Base-by-base conservation (phyloP, 2,329 filamentous ascomycete species). In the Juglanconis oblonga region DNA sequence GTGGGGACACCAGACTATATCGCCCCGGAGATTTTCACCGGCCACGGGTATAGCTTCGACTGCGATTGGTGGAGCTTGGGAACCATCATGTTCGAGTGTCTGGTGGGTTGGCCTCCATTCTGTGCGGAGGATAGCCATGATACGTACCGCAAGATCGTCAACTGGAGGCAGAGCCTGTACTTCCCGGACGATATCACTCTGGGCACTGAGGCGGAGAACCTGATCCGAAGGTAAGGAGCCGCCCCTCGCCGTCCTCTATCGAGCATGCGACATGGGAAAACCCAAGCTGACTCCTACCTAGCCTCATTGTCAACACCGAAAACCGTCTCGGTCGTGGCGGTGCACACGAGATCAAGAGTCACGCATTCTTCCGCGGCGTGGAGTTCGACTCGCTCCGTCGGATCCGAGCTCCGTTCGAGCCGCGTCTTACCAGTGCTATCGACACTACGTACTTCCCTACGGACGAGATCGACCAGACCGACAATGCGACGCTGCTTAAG, bases 51-150 rank as follows among this genome's bases (percentile, higher is more conserved):
- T 79, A 91, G 92, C 61, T 97, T 94, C 70, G 89, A 96, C 72
- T 99, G 95, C 74, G 95, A 99, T 80, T 99, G 95, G 95, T 99
- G 95, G 95, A 96, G 91, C 29, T 84, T 99, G 53, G 95, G 95
- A 56, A 97, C 95, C 49, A 99, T 99, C 77, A 98, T 99, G 95
- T 99, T 98, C 70, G 95, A 99, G 77, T 99, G 95, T 75, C 82
- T 99, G 67, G 92, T 99, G 63, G 95, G 95, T 69, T 99, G 95
- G 95, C 95, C 95, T 58, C 95, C 95, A 35, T 99, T 99, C 84
- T 99, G 95, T 74, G 94, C 95, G 24, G 95, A 99, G 74, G 94
- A 98, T 73, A 91, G 92, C 62, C 94, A 96, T 72, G 95, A 98
- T 74, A 98, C 95, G 1, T 99, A 99, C 78, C 89, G 94, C 67